Evolutionary conservation across 805 yeast genomes (phyloP), one percentile per base, ranked within the genome.

Genomic region (Kuraishia capsulata): DNA sequence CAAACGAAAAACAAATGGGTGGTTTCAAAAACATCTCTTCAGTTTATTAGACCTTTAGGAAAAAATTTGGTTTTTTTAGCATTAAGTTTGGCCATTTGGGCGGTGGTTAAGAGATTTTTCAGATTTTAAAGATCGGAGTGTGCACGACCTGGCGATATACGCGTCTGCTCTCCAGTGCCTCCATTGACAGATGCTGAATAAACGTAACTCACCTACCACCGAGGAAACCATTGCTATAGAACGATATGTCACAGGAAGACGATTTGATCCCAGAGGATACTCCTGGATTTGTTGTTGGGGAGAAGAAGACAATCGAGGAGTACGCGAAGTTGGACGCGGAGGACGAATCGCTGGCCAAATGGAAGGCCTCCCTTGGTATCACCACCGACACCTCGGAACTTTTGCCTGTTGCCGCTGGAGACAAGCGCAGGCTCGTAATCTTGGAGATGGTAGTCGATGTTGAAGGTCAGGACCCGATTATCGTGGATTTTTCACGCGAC

Each of bases 291-390:
- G 71, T 66, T 38, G 78, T 76, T 18, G 73, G 76, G 30, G 73
- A 76, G 55, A 68, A 88, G 64, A 87, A 87, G 54, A 81, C 94
- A 14, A 71, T 88, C 31, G 87, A 75, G 32, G 96, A 88, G 55
- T 88, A 88, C 59, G 76, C 80, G 39, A 71, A 79, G 40, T 62
- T 88, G 47, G 97, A 88, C 54, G 90, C 90, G 10, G 83, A 87
- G 49, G 97, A 88, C 56, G 96, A 86, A 59, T 81, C 94, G 14
- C 67, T 88, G 45, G 84, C 81, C 44, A 85, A 84, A 59, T 88
- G 97, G 97, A 89, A 89, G 59, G 84, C 78, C 41, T 83, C 95
- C 1, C 64, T 88, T 24, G 97, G 97, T 1, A 64, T 88, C 41
- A 61, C 77, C 37, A 69, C 76, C 8, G 78, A 77, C 42, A 60